These are phyloP conservation scores for Typha latifolia DNA, from an alignment of 176 grass and related monocot genomes.

Conservation along the genomic window DNA sequence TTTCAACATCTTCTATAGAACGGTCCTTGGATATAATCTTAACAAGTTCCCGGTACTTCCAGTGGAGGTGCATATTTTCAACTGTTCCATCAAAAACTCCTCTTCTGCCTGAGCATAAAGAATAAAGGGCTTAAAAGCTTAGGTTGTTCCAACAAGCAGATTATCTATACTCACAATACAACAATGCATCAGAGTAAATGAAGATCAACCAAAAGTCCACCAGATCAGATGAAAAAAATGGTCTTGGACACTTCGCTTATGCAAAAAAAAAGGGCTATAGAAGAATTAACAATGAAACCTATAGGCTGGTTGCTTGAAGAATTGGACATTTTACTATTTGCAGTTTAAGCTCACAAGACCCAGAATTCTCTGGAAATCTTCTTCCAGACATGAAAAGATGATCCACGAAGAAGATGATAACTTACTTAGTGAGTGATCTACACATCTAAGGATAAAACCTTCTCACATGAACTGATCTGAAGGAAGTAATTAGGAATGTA, in stretches of 20 bases:
- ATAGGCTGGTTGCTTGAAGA: too few relatives aligned
- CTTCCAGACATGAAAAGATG: too few relatives aligned
- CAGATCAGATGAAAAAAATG: background rate
- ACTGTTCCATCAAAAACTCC: conserved; percentile 91
- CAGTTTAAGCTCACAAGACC: too few relatives aligned
- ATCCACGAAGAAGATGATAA: too few relatives aligned
- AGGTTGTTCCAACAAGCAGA: background rate
- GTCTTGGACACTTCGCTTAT: too few relatives aligned
- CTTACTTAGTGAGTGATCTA: too few relatives aligned
- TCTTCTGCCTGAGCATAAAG: conserved; percentile 57
- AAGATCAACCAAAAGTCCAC: background rate
- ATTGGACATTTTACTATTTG: too few relatives aligned
- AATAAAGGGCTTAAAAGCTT: background rate
- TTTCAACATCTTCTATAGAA: conserved; percentile 48
- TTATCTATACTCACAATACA: background rate
- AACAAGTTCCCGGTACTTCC: conserved; percentile 90
- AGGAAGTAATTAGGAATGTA: background rate
- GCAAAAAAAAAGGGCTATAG: too few relatives aligned
- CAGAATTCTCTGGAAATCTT: too few relatives aligned
- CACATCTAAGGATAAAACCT: too few relatives aligned
- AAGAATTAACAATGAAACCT: too few relatives aligned
- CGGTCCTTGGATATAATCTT: conserved; percentile 88
- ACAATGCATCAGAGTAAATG: background rate
- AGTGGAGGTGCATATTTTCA: conserved; percentile 97
- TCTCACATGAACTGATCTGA: too few relatives aligned